phyloP scores from a whole-genome alignment of 2,329 filamentous ascomycete species.

The Ilyonectria sp. region DNA sequence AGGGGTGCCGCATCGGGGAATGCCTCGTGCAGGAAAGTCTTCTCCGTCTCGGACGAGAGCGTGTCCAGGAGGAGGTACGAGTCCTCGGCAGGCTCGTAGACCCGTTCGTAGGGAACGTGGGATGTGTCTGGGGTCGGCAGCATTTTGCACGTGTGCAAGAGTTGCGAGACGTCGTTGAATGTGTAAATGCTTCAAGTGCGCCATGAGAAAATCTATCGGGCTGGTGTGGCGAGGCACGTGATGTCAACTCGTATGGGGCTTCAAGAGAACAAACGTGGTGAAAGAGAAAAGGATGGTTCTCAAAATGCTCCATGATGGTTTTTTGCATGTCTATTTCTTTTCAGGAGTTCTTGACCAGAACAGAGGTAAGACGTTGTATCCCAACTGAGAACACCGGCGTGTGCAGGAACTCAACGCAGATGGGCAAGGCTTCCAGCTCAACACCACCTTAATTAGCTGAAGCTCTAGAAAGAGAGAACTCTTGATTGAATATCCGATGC shows the following conservation, averaged over 20 bases:
- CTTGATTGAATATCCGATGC: neutral
- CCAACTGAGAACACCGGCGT: too few species aligned
- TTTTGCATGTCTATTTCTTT: neutral
- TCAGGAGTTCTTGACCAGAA: neutral
- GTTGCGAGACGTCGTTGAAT: slow-evolving; percentile 25
- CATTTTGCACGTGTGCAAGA: slow-evolving; percentile 66
- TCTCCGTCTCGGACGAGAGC: slow-evolving; percentile 80
- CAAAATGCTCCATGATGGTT: too few species aligned
- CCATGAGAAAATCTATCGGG: slow-evolving; percentile 24
- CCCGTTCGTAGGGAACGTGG: slow-evolving; percentile 88
- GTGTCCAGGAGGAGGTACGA: slow-evolving; percentile 96
- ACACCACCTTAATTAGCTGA: neutral
- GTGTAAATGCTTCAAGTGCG: slow-evolving; percentile 39
- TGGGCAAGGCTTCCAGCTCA: neutral
- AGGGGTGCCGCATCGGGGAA: slow-evolving; percentile 73
- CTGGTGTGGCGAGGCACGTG: slow-evolving; percentile 43
- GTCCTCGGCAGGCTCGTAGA: slow-evolving; percentile 97
- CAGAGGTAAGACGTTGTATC: neutral
- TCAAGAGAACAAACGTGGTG: neutral
- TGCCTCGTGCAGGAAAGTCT: slow-evolving; percentile 74
- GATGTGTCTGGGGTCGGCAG: slow-evolving; percentile 94
- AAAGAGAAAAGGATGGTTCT: neutral
- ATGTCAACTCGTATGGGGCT: slow-evolving; percentile 25
- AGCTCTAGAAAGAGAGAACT: neutral
- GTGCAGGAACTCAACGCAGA: neutral